Conservation (phyloP, 495 filamentous ascomycete genomes). For the Xylaria bambusicola region DNA sequence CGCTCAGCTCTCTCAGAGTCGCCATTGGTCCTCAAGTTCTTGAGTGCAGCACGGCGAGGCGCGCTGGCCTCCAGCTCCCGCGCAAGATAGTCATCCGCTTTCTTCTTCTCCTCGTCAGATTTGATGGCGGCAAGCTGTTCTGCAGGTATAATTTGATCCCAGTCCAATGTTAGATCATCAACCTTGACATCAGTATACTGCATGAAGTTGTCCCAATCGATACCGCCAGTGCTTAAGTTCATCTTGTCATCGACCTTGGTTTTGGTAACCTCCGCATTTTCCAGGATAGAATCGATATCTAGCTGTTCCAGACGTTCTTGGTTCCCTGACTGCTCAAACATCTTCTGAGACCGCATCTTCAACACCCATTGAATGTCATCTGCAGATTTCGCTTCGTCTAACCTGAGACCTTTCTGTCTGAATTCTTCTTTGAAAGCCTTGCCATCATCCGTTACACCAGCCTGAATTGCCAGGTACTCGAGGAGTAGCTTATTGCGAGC, state of each 20-base stretch:
- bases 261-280: conserved; percentile 92
- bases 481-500: conserved; percentile 97
- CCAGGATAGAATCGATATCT: conserved; percentile 96
- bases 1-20: conserved; percentile 79
- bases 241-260: conserved; percentile 75
- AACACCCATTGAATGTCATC: conserved; percentile 92
- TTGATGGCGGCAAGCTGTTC: conserved; percentile 87
- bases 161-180: conserved; percentile 74
- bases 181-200: conserved; percentile 94
- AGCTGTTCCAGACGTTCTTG: conserved; percentile 95
- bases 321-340: conserved; percentile 96
- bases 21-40: conserved; percentile 59
- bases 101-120: conserved; percentile 80
- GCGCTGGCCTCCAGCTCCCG: conserved; percentile 82
- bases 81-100: conserved; percentile 79
- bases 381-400: conserved; percentile 76
- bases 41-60: conserved; percentile 71
- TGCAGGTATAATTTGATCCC: conserved; percentile 97
- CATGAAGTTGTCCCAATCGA: conserved; percentile 94
- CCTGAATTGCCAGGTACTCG: conserved; percentile 97
- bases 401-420: conserved; percentile 54
- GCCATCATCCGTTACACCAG: conserved; percentile 91
- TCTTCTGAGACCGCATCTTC: conserved; percentile 89
- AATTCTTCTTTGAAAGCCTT: conserved; percentile 67
- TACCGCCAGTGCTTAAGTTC: conserved; percentile 66